Evolutionary conservation across 2,329 filamentous ascomycete genomes (phyloP), one percentile per base, ranked within the genome.

Genomic region (Teratosphaeriaceae sp.): DNA sequence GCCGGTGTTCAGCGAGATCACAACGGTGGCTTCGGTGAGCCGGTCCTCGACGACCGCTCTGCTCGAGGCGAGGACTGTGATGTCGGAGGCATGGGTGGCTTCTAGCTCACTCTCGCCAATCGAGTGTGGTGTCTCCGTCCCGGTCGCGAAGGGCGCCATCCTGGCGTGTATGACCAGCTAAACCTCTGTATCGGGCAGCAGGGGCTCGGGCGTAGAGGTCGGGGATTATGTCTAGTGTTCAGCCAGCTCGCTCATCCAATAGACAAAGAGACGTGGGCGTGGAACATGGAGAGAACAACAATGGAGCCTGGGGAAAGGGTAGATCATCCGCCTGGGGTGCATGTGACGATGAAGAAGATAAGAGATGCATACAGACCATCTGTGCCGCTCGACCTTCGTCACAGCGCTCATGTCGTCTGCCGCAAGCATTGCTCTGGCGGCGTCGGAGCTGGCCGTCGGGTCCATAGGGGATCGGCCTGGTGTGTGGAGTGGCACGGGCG

Each of bases 41-140:
- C 79, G 74, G 45, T 84, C 81, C 35, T 83, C 84, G 55, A 97
- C 73, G 39, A 97, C 80, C 44, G 86, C 86, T 56, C 89, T 79
- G 20, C 83, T 85, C 1, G 92, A 97, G 45, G 84, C 84, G 45
- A 97, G 75, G 45, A 96, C 86, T 33, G 79, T 81, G 56, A 89
- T 76, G 5, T 52, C 34, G 24, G 45, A 43, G 18, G 40, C 13
- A 19, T 42, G 39, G 16, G 16, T 22, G 19, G 11, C 23, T 20
- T 8, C 11, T 24, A 11, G 15, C 15, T 48, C 13, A 18, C 22
- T 16, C 4, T 8, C 43, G 18, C 49, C 44, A 21, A 48, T 43
- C 9, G 42, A 30, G 24, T 57, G 55, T 16, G 56, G 55, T 19
- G 54, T 52, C 33, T 45, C 43, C 22, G 52, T 53, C 20, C 55